A percentile compares a stretch with the other conserved stretches of the same genome.
These are phyloP conservation scores for Entomortierella lignicola DNA, from an alignment of 192 early-diverging fungal genomes.

Conservation along the genomic window DNA sequence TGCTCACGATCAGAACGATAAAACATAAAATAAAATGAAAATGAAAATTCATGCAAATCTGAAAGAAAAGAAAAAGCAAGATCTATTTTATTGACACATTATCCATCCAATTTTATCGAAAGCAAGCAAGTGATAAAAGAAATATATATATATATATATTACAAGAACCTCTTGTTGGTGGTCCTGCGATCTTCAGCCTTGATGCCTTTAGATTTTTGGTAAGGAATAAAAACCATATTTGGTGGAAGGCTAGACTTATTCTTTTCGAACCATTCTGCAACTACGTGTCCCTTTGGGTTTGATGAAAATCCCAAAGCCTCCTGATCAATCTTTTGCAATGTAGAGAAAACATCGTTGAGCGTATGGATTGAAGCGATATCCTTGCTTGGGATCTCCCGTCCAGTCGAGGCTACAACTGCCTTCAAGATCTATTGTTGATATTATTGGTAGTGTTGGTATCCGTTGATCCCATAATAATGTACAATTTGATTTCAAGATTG, in stretches of 20 bases:
- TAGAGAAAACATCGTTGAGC: constrained; percentile 32
- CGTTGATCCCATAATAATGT: neutral
- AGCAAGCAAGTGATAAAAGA: too few species aligned
- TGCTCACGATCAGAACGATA: too few species aligned
- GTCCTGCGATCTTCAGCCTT: constrained; percentile 49
- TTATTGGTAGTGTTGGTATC: neutral
- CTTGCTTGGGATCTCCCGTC: constrained; percentile 49
- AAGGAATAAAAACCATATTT: constrained; percentile 57
- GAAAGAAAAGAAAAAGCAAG: too few species aligned
- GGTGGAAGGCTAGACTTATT: constrained; percentile 47
- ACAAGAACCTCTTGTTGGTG: constrained; percentile 51
- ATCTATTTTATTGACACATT: too few species aligned
- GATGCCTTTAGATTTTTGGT: constrained; percentile 49
- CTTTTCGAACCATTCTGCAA: constrained; percentile 55
- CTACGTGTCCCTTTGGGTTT: constrained; percentile 54
- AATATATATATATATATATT: neutral
- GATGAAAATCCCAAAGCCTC: neutral
- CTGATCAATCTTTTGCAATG: constrained; percentile 14
- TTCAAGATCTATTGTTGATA: constrained; percentile 37
- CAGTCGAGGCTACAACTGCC: constrained; percentile 39
- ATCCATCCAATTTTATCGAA: neutral
- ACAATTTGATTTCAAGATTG: neutral
- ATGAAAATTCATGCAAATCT: neutral
- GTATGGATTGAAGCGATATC: constrained; percentile 33
- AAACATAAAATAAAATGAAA: too few species aligned